A percentile compares a stretch with the other conserved stretches of the same genome.
Conservation (phyloP, 1,284 basidiomycete species). For the Sporisorium scitamineum region DNA sequence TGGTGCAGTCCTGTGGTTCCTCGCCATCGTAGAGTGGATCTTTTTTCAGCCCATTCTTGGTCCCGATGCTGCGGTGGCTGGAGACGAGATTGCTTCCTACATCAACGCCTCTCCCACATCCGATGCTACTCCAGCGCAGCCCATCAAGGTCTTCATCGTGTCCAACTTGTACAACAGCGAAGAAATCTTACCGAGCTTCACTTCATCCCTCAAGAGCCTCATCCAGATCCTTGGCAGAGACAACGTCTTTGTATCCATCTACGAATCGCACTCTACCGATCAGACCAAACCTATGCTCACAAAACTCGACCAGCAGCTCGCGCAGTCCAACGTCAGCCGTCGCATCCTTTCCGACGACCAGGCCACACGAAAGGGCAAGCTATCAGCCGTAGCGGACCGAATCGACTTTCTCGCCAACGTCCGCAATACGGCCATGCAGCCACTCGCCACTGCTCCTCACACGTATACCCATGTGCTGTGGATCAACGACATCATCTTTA, state of each 20-base stretch:
- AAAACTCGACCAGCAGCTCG: constrained; percentile 69
- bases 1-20: constrained; percentile 27
- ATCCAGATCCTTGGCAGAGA: constrained; percentile 71
- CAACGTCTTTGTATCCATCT: constrained; percentile 75
- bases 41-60: constrained; percentile 22
- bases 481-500: constrained; percentile 59
- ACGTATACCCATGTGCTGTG: constrained; percentile 54
- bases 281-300: constrained; percentile 71
- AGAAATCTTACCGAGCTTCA: constrained; percentile 52
- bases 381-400: constrained; percentile 30
- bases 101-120: constrained; percentile 5
- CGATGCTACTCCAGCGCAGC: background rate
- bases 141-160: constrained; percentile 49
- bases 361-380: constrained; percentile 39
- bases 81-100: constrained; percentile 9
- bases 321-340: constrained; percentile 38
- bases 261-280: constrained; percentile 74
- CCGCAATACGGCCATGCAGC: constrained; percentile 58
- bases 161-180: constrained; percentile 62
- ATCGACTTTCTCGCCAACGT: constrained; percentile 52
- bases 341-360: constrained; percentile 49
- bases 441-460: constrained; percentile 22
- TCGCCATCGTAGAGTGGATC: constrained; percentile 31
- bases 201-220: constrained; percentile 35
- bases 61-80: background rate